Percentiles rank a stretch among this genome's conserved stretches.
Evolutionary conservation across 768 basidiomycete species (phyloP).

Genomic region (Chalciporus sphaerocephalus): DNA sequence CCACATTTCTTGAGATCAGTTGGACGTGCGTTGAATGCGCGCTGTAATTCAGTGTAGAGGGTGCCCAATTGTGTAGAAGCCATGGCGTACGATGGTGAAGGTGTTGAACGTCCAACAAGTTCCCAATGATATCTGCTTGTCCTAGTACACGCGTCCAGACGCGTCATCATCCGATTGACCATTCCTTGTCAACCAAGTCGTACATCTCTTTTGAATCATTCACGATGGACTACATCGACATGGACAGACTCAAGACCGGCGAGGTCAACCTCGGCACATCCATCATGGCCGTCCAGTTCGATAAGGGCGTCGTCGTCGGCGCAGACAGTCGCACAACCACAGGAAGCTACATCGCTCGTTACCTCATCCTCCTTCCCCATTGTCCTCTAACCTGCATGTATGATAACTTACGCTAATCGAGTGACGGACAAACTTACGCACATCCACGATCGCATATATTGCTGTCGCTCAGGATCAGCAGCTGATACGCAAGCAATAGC

Average conservation of each 20-base stretch:
- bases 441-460: conserved; percentile 97
- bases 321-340: conserved; percentile 97
- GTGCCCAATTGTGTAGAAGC: conserved; percentile 49
- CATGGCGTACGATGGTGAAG: conserved; percentile 34
- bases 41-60: conserved; percentile 63
- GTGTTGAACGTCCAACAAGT: too few species aligned
- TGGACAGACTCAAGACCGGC: conserved; percentile 84
- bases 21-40: conserved; percentile 59
- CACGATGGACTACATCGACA: conserved; percentile 66
- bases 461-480: conserved; percentile 96
- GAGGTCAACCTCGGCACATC: conserved; percentile 98
- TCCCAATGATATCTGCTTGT: conserved; percentile 1
- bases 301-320: conserved; percentile 91
- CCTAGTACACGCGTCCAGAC: conserved; percentile 40
- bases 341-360: conserved; percentile 87
- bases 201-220: conserved; percentile 15
- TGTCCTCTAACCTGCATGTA: conserved; percentile 1
- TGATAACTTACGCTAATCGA: conserved; percentile 72
- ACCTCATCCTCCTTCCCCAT: neutral
- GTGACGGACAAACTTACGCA: conserved; percentile 98
- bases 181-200: conserved; percentile 15
- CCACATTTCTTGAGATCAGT: conserved; percentile 68
- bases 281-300: conserved; percentile 98
- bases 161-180: too few species aligned
- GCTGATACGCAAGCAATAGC: conserved; percentile 98